Percentiles rank a stretch among this genome's conserved stretches.
These are phyloP conservation scores for Reutealis trisperma DNA, from an alignment of 345 rosid species.

Conservation along the genomic window DNA sequence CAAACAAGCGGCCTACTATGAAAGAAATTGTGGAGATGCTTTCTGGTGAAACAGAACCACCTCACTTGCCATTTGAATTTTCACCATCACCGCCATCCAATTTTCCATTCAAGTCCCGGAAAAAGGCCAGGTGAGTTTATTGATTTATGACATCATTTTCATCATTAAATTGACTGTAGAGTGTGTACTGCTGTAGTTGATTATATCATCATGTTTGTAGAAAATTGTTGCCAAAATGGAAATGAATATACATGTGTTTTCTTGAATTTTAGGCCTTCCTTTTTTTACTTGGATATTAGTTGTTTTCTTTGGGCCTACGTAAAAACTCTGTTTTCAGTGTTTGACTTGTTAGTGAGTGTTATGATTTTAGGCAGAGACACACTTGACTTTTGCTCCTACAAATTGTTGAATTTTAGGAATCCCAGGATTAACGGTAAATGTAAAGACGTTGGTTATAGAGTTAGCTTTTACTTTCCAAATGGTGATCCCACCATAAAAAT, in stretches of 20 bases:
- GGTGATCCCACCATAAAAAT: constrained; percentile 12
- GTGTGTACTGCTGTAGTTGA: constrained; percentile 21
- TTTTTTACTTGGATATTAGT: constrained; percentile 1
- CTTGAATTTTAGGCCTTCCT: background rate
- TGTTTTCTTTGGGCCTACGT: constrained; percentile 19
- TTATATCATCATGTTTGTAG: constrained; percentile 24
- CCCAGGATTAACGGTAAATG: constrained; percentile 30
- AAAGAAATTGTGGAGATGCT: constrained; percentile 71
- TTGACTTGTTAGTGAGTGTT: constrained; percentile 4
- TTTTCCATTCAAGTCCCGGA: constrained; percentile 29
- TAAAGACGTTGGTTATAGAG: constrained; percentile 3
- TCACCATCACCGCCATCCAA: constrained; percentile 72
- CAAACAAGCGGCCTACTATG: constrained; percentile 63
- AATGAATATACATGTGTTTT: constrained; percentile 10
- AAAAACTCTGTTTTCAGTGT: constrained; percentile 6
- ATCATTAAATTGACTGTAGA: constrained; percentile 37
- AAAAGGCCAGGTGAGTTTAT: constrained; percentile 26
- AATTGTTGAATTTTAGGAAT: constrained; percentile 33
- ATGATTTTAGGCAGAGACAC: constrained; percentile 18
- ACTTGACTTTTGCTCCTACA: constrained; percentile 20
- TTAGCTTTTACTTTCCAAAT: constrained; percentile 28
- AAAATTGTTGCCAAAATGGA: constrained; percentile 25
- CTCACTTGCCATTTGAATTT: constrained; percentile 71
- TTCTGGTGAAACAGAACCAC: constrained; percentile 62
- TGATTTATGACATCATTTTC: background rate